phyloP scores from a whole-genome alignment of 176 grass and related monocot genomes.

The Phoenix dactylifera region DNA sequence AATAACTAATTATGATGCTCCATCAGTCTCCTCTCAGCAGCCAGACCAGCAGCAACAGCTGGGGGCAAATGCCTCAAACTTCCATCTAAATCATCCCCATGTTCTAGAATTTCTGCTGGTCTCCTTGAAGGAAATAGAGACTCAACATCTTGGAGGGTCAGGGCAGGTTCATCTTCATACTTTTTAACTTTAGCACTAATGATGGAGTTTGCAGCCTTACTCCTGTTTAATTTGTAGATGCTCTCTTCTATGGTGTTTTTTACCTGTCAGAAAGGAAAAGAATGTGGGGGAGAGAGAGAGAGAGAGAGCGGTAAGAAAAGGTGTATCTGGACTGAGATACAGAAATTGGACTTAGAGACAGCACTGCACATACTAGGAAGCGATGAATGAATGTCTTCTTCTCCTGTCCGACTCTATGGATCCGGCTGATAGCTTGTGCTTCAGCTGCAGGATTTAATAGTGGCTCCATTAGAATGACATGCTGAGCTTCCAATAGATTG shows the following conservation, averaged over 20 bases:
- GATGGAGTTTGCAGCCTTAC: conserved; percentile 47
- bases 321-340: no score
- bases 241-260: conserved; percentile 89
- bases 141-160: conserved; percentile 75
- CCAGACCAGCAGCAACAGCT: conserved; percentile 67
- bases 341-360: no score
- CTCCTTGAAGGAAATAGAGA: conserved; percentile 44
- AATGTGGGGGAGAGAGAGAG: background rate
- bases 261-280: conserved; percentile 36
- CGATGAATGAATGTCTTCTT: conserved; percentile 89
- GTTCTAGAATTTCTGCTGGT: conserved; percentile 34
- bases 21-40: conserved; percentile 66
- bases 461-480: conserved; percentile 81
- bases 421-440: conserved; percentile 85
- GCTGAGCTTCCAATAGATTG: conserved; percentile 96
- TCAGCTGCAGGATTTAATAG: conserved; percentile 82
- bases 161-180: conserved; percentile 66
- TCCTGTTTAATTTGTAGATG: conserved; percentile 72
- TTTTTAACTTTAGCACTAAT: conserved; percentile 56
- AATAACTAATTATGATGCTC: conserved; percentile 20
- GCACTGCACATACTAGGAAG: conserved; percentile 47
- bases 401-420: conserved; percentile 92
- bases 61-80: conserved; percentile 65
- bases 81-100: conserved; percentile 18
- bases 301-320: background rate